Percentiles rank a stretch among this genome's conserved stretches.
Evolutionary conservation across 192 early-diverging fungal genomes (phyloP).

Genomic region (Gigaspora rosea): DNA sequence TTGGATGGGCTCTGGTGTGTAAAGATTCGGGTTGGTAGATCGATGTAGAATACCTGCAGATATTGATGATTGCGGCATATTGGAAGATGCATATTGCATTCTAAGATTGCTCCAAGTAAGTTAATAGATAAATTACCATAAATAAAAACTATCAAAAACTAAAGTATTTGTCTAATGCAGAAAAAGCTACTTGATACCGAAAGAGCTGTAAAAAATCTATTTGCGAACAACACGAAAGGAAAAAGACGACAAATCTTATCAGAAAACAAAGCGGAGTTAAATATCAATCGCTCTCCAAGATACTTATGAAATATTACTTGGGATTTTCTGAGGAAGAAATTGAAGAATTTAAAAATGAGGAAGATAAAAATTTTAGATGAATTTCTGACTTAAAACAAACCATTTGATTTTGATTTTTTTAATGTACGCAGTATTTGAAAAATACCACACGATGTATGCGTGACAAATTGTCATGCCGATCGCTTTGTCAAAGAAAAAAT

Average conservation of each 20-base stretch:
- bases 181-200: conserved; percentile 8
- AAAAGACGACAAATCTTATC: not conserved
- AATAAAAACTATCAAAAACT: not conserved
- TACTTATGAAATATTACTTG: too few relatives aligned
- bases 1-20: conserved; percentile 2
- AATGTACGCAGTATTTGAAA: too few relatives aligned
- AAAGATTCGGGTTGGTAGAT: conserved; percentile 12
- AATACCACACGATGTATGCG: too few relatives aligned
- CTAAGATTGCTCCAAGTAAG: conserved; percentile 17
- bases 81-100: conserved; percentile 21
- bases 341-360: too few relatives aligned
- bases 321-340: too few relatives aligned
- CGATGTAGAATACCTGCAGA: conserved; percentile 1
- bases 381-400: too few relatives aligned
- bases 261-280: conserved; percentile 4
- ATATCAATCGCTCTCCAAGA: not conserved
- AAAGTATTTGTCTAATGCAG: conserved; percentile 2
- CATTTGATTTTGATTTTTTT: too few relatives aligned
- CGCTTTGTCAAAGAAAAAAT: too few relatives aligned
- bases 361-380: too few relatives aligned
- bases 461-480: too few relatives aligned
- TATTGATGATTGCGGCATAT: not conserved
- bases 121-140: not conserved
- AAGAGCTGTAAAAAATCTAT: not conserved
- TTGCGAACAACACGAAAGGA: conserved; percentile 4